Conservation (phyloP, 495 filamentous ascomycete species). For the Tuber umbilicatum region DNA sequence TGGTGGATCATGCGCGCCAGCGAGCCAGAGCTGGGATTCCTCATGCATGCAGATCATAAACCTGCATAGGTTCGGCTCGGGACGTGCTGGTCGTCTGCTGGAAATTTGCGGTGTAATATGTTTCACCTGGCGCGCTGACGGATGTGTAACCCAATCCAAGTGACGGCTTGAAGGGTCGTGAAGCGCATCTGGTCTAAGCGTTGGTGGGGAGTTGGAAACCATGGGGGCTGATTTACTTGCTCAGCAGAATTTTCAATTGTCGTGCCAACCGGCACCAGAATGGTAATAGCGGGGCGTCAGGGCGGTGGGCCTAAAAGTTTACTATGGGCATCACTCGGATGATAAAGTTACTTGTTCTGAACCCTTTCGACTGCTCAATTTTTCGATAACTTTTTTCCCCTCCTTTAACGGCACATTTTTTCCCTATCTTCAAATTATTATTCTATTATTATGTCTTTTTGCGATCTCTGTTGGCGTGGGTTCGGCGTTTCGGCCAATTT, state of each 20-base stretch:
- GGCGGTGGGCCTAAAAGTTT: not conserved
- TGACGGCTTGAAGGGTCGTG: not conserved
- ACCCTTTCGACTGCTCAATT: not conserved
- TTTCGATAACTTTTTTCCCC: not conserved
- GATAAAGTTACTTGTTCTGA: not conserved
- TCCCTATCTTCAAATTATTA: not conserved
- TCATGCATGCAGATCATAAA: not conserved
- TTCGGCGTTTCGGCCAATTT: not conserved
- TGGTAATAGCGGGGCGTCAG: not conserved
- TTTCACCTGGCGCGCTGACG: not conserved
- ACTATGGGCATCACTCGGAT: not conserved
- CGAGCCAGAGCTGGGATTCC: not conserved
- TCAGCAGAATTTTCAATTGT: not conserved
- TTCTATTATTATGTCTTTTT: not conserved
- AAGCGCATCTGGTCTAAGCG: not conserved
- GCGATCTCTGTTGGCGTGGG: constrained; percentile 1
- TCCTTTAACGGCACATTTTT: not conserved
- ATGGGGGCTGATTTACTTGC: not conserved
- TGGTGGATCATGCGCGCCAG: not conserved
- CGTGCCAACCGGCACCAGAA: not conserved
- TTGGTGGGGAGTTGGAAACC: not conserved
- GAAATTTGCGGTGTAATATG: not conserved
- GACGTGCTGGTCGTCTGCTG: not conserved
- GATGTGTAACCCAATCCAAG: not conserved
- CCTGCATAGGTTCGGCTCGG: not conserved